phyloP scores from a whole-genome alignment of 768 basidiomycete genomes.

The Termitomyces titanicus region DNA sequence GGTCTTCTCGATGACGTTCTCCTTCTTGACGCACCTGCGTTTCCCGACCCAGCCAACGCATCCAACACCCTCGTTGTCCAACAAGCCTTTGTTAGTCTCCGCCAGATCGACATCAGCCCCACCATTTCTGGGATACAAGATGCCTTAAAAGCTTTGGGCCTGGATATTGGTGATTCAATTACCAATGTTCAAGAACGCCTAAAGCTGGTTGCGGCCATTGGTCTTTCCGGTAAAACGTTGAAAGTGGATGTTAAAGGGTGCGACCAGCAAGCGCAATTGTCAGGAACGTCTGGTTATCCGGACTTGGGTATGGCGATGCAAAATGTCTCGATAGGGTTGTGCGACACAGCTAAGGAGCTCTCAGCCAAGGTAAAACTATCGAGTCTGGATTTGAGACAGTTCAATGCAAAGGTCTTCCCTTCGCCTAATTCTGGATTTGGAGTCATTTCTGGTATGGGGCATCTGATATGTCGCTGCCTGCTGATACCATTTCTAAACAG shows the following conservation, averaged over 20 bases:
- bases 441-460: not conserved
- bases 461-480: not conserved
- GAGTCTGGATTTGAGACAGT: not conserved
- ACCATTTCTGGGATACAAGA: not conserved
- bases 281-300: not conserved
- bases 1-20: not conserved
- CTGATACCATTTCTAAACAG: slow-evolving; percentile 15
- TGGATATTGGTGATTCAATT: not conserved
- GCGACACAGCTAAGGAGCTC: not conserved
- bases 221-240: not conserved
- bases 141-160: not conserved
- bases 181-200: not conserved
- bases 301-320: not conserved
- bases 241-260: not conserved
- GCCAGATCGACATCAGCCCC: not conserved
- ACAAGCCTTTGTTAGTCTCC: not conserved
- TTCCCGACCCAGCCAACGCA: not conserved
- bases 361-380: not conserved
- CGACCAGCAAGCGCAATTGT: not conserved
- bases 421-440: not conserved
- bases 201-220: not conserved
- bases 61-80: not conserved
- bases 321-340: not conserved
- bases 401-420: not conserved
- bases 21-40: not conserved